phyloP scores from a whole-genome alignment of 495 filamentous ascomycete species.

The Xylaria longipes region DNA sequence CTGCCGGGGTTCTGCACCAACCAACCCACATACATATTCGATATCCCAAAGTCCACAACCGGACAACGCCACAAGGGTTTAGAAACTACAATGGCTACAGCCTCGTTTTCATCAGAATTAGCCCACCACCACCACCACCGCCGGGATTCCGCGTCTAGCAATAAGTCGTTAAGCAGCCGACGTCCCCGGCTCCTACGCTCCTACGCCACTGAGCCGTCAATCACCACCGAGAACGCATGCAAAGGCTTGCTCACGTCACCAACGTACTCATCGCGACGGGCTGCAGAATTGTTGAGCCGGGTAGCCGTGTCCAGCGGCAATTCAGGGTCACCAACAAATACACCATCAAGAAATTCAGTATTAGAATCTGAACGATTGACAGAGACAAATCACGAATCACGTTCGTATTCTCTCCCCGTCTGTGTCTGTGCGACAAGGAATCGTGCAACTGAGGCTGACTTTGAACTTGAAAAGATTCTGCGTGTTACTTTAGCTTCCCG shows the following conservation, averaged over 20 bases:
- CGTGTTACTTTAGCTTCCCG: conserved; percentile 63
- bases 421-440: conserved; percentile 25
- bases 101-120: conserved; percentile 33
- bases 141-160: conserved; percentile 46
- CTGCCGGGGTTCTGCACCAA: conserved; percentile 16
- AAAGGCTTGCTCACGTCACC: conserved; percentile 53
- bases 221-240: conserved; percentile 61
- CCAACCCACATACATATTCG: conserved; percentile 24
- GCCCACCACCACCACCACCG: conserved; percentile 29
- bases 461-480: conserved; percentile 38
- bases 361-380: conserved; percentile 33
- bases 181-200: conserved; percentile 59
- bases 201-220: conserved; percentile 59
- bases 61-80: not conserved
- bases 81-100: conserved; percentile 23
- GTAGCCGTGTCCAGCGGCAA: conserved; percentile 55
- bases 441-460: not conserved
- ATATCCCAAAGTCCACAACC: conserved; percentile 2
- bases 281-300: conserved; percentile 58
- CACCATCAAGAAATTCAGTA: conserved; percentile 20
- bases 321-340: conserved; percentile 37
- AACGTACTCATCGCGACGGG: conserved; percentile 50
- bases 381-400: conserved; percentile 38
- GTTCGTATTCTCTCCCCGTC: conserved; percentile 16
- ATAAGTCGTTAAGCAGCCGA: conserved; percentile 38